Conservation (phyloP, 2,329 filamentous ascomycete genomes). For the Bretziella fagacearum region DNA sequence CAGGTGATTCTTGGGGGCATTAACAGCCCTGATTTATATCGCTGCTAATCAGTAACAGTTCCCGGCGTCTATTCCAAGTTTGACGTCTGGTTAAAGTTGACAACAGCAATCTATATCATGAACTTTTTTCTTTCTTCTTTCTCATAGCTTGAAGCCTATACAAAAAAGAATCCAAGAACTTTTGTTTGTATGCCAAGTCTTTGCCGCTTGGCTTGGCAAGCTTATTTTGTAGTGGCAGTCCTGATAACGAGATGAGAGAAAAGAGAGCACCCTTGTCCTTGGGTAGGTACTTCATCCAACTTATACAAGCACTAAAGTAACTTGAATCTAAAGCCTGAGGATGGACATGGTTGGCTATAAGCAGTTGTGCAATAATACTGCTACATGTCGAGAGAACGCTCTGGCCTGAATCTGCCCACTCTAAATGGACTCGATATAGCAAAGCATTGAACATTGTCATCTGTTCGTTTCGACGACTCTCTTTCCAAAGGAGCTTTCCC, state of each 20-base stretch:
- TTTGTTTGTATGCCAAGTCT: conserved; percentile 7
- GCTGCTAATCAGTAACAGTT: not conserved
- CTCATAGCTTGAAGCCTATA: not conserved
- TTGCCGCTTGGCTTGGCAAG: conserved; percentile 1
- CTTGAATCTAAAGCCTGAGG: too few relatives aligned
- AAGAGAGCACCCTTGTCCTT: too few relatives aligned
- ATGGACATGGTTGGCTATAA: too few relatives aligned
- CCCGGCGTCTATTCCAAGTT: not conserved
- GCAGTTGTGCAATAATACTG: not conserved
- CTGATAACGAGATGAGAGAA: not conserved
- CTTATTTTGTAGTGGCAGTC: not conserved
- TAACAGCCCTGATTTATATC: too few relatives aligned
- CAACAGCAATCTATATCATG: not conserved
- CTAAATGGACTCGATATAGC: too few relatives aligned
- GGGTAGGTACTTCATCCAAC: too few relatives aligned
- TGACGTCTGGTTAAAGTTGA: not conserved
- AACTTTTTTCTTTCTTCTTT: not conserved
- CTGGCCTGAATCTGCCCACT: not conserved
- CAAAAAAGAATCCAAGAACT: not conserved
- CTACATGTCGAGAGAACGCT: not conserved
- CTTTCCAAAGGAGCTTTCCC: too few relatives aligned
- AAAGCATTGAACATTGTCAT: too few relatives aligned
- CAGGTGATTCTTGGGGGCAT: too few relatives aligned
- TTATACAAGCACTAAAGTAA: too few relatives aligned
- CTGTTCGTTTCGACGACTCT: too few relatives aligned